A percentile compares a stretch with the other conserved stretches of the same genome.
Evolutionary conservation across 768 basidiomycete genomes (phyloP).

Genomic region (Xerocomellus chrysenteron): DNA sequence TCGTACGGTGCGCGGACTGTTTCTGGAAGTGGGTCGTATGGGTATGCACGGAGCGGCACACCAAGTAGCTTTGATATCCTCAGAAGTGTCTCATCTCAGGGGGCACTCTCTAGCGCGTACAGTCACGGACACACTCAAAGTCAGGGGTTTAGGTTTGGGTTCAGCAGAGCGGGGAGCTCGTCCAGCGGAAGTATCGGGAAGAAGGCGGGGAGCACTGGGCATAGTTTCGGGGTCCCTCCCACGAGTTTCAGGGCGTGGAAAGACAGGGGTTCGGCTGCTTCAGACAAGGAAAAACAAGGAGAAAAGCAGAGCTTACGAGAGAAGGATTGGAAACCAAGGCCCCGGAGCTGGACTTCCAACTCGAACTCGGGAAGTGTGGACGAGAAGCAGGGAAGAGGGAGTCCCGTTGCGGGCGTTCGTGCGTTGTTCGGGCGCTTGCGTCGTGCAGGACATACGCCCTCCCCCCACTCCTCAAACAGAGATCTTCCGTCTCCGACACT

Average conservation of each 20-base stretch:
- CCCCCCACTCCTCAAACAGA: conserved; percentile 25
- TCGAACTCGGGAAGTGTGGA: conserved; percentile 20
- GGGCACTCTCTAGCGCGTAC: conserved; percentile 24
- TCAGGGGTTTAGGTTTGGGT: conserved; percentile 19
- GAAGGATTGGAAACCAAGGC: conserved; percentile 12
- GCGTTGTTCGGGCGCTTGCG: conserved; percentile 28
- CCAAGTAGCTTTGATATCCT: conserved; percentile 28
- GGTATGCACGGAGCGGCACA: conserved; percentile 24
- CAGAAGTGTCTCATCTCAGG: conserved; percentile 33
- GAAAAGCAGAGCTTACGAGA: conserved; percentile 13
- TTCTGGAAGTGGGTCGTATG: conserved; percentile 26
- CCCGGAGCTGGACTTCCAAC: conserved; percentile 13
- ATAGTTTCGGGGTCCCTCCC: conserved; percentile 25
- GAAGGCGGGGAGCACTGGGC: conserved; percentile 7
- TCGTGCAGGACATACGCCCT: conserved; percentile 26
- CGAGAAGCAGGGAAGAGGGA: conserved; percentile 24
- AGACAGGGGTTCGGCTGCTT: conserved; percentile 16
- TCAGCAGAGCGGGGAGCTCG: conserved; percentile 14
- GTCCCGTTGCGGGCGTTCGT: conserved; percentile 27
- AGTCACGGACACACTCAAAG: conserved; percentile 16
- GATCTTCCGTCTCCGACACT: conserved; percentile 19
- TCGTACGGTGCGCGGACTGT: conserved; percentile 18
- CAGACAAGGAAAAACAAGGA: conserved; percentile 19
- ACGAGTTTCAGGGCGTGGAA: conserved; percentile 29
- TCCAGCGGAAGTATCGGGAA: conserved; percentile 22